Conservation (phyloP, 768 basidiomycete species). For the Rhodotorula sphaerocarpa region DNA sequence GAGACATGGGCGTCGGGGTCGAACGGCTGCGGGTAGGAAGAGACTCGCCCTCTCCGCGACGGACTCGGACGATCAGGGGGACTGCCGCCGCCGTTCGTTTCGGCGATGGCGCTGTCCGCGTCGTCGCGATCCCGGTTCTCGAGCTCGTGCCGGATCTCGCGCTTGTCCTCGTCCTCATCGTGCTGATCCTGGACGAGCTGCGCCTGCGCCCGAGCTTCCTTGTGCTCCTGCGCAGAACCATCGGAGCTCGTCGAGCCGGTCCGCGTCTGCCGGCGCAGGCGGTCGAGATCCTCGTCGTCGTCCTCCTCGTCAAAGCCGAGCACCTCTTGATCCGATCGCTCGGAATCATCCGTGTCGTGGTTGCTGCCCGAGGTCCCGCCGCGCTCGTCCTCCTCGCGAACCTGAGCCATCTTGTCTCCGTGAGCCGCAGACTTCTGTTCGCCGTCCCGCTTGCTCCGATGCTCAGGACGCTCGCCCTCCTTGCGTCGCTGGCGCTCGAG, state of each 20-base stretch:
- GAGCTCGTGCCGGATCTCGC: background rate
- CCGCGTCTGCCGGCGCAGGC: background rate
- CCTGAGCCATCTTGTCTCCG: background rate
- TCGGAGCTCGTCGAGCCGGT: constrained; percentile 2
- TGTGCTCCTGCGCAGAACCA: background rate
- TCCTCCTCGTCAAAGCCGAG: constrained; percentile 3
- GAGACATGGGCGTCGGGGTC: no score
- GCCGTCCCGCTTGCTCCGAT: background rate
- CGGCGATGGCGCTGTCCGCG: background rate
- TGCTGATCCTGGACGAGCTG: background rate
- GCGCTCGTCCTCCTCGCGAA: background rate
- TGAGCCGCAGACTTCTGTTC: no score
- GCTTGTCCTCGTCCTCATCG: background rate
- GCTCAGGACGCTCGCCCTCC: background rate
- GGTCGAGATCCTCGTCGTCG: background rate
- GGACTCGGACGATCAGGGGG: no score
- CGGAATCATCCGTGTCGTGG: no score
- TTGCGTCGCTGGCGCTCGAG: background rate
- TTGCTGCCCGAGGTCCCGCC: background rate
- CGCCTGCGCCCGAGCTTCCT: background rate
- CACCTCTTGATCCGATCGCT: background rate
- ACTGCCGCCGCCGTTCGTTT: no score
- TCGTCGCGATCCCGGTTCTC: background rate
- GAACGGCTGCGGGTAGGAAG: no score
- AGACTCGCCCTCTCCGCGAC: no score